Evolutionary conservation across 768 basidiomycete genomes (phyloP).

Genomic region (Pleurotus citrinopileatus): DNA sequence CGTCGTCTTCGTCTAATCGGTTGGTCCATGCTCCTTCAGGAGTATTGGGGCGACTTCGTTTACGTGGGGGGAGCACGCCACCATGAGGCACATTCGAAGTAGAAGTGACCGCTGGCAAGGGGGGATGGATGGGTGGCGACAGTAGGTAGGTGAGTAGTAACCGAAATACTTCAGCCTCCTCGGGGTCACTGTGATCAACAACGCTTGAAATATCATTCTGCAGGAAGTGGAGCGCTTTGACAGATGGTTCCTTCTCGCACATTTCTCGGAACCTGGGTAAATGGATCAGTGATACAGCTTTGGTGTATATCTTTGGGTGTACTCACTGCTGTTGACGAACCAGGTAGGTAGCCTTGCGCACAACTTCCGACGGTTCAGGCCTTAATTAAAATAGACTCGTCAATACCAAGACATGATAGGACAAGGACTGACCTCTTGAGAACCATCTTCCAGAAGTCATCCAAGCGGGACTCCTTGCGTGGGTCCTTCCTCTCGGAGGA

Average conservation of each 20-base stretch:
- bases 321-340: constrained; percentile 74
- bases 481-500: constrained; percentile 20
- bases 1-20: constrained; percentile 31
- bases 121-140: constrained; percentile 26
- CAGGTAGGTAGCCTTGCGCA: constrained; percentile 59
- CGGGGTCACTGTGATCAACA: constrained; percentile 63
- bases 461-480: constrained; percentile 48
- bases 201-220: constrained; percentile 67
- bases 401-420: background rate
- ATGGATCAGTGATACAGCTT: background rate
- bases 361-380: constrained; percentile 57
- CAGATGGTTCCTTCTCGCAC: constrained; percentile 58
- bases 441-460: constrained; percentile 79
- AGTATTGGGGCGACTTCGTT: constrained; percentile 41
- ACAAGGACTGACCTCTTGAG: constrained; percentile 50
- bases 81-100: constrained; percentile 16
- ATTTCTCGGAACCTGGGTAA: constrained; percentile 73
- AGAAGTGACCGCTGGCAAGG: constrained; percentile 7
- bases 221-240: constrained; percentile 70
- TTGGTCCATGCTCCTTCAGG: constrained; percentile 44
- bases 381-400: constrained; percentile 30
- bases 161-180: constrained; percentile 63
- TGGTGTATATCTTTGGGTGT: no score
- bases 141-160: constrained; percentile 65
- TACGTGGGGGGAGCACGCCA: constrained; percentile 37